Evolutionary conservation across 257 asterid genomes (phyloP), one percentile per base, ranked within the genome.

Genomic region (Eustoma russellianum): DNA sequence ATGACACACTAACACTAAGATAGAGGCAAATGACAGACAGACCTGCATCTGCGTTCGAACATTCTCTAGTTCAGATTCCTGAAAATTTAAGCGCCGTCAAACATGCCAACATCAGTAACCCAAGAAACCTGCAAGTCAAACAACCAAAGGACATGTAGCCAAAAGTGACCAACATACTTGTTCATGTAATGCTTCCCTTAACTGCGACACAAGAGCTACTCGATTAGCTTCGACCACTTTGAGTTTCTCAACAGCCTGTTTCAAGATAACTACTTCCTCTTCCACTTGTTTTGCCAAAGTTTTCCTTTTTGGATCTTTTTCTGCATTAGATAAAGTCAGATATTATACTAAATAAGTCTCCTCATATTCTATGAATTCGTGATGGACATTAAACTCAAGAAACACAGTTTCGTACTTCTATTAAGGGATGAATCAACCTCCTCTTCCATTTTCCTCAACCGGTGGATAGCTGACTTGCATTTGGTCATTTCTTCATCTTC

Each of bases 1-100:
- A 24, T 24, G 30, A 4, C 30, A 24, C 1, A 24, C 30, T 24
- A 19, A 24, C 30, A 24, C 30, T 24, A 24, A 4, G 3, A 24
- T 1, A 24, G 30, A 24, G 30, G 30, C 30, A 19, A 19, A 3
- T 19, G 30, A 24, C 30, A 24, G 30, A 24, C 30, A 54, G 56
- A 88, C 97, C 94, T 89, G 95, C 49, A 83, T 76, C 68, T 86
- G 94, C 12, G 94, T 89, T 63, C 94, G 79, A 61, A 86, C 76
- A 57, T 73, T 86, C 78, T 90, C 96, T 44, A 90, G 82, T 60
- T 86, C 94, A n/a, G 96, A 79, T 84, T 86, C 95, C 97, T 89
- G 83, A 46, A 53, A 44, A 50, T 33, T 33, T 41, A 48, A 18
- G 57, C 35, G 41, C 41, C 19, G 61, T 13, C 13, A 60, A 13